Base-by-base conservation (phyloP, 1,284 basidiomycete genomes). In the Apiotrichum domesticum region DNA sequence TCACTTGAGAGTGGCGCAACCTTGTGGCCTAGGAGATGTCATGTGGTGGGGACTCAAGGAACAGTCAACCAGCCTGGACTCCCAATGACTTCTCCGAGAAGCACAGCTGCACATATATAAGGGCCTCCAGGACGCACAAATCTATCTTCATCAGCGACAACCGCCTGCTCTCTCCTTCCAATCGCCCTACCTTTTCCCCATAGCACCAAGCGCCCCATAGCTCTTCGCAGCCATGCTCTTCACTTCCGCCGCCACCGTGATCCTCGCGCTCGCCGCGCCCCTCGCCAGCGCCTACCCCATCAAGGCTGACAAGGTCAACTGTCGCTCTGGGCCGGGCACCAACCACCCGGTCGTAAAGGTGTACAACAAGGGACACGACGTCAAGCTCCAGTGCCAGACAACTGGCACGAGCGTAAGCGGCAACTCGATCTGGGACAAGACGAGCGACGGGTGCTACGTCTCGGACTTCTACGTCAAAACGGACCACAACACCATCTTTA, bases 391-490 rank as follows among this genome's bases (percentile, higher is more conserved):
- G 21, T 58, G 56, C 49, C 53, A 58, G 44, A 43, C 39, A 9
- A 35, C 45, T 2, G 56, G 56, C 39, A 48, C 48, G 42, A 43
- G 32, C 48, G 43, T 58, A 44, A 10, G 5, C 8, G 44, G 44
- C 39, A 47, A 54, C 40, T n/a, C 21, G 3, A 32, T 51, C 39
- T 58, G 56, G 56, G 52, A 50, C 44, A 54, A 54, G 52, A 58
- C 56, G 2, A 10, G 13, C 6, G 56, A 54, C 32, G 56, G 56
- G 9, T 58, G 56, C 48, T 58, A 47, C 45, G 52, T 51, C 43
- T 42, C 48, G 8, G 52, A 58, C 56, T 47, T 37, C 43, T 54
- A 54, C 48, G 42, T 58, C 40, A 37, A 51, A 21, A 58, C 56
- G 2, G 56, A 48, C 5, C 34, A 37, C 29, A 32, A 39, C 2